A percentile compares a stretch with the other conserved stretches of the same genome.
Conservation (phyloP, 2,329 filamentous ascomycete genomes). For the Drechslerella dactyloides region DNA sequence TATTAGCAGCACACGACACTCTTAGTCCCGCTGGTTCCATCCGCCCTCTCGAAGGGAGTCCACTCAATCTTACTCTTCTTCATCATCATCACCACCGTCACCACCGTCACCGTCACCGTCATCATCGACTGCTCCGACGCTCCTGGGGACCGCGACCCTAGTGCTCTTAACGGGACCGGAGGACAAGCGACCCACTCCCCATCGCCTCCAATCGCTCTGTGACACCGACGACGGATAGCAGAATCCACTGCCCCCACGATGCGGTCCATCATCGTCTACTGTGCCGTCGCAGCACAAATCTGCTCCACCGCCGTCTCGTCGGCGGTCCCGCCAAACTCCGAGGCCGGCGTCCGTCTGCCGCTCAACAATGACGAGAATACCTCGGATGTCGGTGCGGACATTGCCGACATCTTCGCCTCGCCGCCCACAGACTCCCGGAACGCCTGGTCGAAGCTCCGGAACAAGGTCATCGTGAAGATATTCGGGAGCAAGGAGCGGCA, state of each 20-base stretch:
- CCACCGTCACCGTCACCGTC: background rate
- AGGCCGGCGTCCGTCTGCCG: conserved; percentile 39
- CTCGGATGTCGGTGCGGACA: conserved; percentile 19
- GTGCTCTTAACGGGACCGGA: background rate
- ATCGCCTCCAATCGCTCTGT: conserved; percentile 5
- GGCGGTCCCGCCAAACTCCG: conserved; percentile 36
- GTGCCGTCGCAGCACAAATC: conserved; percentile 43
- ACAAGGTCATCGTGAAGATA: conserved; percentile 52
- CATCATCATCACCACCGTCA: background rate
- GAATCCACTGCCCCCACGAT: background rate
- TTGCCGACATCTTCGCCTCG: conserved; percentile 41
- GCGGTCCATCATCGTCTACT: conserved; percentile 45
- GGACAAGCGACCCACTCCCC: conserved; percentile 9
- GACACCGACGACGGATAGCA: background rate
- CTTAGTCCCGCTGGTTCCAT: conserved; percentile 8
- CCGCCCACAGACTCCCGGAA: conserved; percentile 31
- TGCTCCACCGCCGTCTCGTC: conserved; percentile 39
- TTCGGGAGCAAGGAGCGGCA: conserved; percentile 55
- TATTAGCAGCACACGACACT: background rate
- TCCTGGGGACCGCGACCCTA: background rate
- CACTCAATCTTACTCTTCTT: conserved; percentile 14
- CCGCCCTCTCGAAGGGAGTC: conserved; percentile 44
- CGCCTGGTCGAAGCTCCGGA: conserved; percentile 49
- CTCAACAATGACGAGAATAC: conserved; percentile 41
- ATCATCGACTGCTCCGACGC: no score